These are phyloP conservation scores for Ormosia emarginata DNA, from an alignment of 306 rosid genomes.

Conservation along the genomic window DNA sequence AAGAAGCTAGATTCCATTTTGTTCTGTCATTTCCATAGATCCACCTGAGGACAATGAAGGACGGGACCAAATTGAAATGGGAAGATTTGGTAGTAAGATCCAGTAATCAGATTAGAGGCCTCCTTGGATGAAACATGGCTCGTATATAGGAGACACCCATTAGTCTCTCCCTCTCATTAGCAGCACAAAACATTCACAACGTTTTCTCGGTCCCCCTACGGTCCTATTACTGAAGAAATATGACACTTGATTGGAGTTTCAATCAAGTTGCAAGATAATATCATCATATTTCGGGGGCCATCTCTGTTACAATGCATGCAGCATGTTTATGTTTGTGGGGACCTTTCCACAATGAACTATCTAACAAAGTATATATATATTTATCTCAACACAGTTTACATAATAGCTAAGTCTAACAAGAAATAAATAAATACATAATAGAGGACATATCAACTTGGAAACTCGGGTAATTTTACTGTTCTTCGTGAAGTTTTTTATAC, in stretches of 20 bases:
- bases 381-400: not conserved
- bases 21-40: not conserved
- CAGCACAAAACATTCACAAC: constrained; percentile 25
- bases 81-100: constrained; percentile 6
- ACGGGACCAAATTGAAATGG: constrained; percentile 16
- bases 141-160: constrained; percentile 41
- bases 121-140: constrained; percentile 63
- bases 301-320: constrained; percentile 7
- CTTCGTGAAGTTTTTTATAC: too few relatives aligned
- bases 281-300: constrained; percentile 30
- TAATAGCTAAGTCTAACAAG: too few relatives aligned
- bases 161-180: constrained; percentile 19
- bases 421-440: too few relatives aligned
- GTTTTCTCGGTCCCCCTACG: constrained; percentile 21
- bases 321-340: not conserved
- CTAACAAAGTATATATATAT: not conserved
- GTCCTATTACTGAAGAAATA: constrained; percentile 17
- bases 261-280: constrained; percentile 6
- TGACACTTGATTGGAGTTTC: constrained; percentile 27
- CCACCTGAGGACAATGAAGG: constrained; percentile 2
- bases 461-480: too few relatives aligned
- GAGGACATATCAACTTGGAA: too few relatives aligned
- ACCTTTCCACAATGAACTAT: constrained; percentile 7
- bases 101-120: constrained; percentile 26
- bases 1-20: not conserved